phyloP scores from a whole-genome alignment of 768 basidiomycete genomes.

The Termitomyces sp. region DNA sequence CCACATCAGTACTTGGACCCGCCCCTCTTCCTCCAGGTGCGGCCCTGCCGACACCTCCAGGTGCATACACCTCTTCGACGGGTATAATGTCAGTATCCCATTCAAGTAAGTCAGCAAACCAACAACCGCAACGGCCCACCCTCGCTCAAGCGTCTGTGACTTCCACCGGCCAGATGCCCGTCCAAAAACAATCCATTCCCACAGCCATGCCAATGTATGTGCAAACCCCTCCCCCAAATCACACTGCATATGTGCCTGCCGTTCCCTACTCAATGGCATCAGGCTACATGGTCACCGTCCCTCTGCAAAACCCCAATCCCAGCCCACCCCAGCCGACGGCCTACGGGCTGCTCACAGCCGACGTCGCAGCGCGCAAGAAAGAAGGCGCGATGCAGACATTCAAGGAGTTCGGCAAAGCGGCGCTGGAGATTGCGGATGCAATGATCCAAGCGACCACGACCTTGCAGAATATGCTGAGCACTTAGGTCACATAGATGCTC shows the following conservation, averaged over 20 bases:
- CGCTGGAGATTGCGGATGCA: constrained; percentile 13
- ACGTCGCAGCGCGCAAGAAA: constrained; percentile 12
- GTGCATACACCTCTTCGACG: too few species aligned
- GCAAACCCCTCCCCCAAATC: background rate
- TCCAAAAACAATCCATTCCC: background rate
- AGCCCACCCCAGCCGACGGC: background rate
- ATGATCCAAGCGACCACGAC: constrained; percentile 7
- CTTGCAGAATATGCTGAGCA: background rate
- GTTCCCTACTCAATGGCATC: too few species aligned
- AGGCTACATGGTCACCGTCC: background rate
- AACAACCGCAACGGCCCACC: background rate
- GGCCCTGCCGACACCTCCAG: background rate
- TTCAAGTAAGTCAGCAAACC: background rate
- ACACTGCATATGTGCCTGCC: background rate
- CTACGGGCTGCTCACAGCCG: constrained; percentile 8
- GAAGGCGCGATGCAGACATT: constrained; percentile 1
- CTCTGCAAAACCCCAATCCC: background rate
- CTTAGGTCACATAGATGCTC: background rate
- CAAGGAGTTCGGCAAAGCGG: constrained; percentile 5
- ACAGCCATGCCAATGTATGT: background rate
- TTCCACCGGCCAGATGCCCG: background rate
- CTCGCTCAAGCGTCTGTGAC: background rate
- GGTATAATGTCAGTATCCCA: background rate
- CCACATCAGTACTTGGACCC: background rate
- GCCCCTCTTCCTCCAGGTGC: background rate